Evolutionary conservation across 2,329 filamentous ascomycete species (phyloP).

Genomic region (Dactylella cylindrospora): DNA sequence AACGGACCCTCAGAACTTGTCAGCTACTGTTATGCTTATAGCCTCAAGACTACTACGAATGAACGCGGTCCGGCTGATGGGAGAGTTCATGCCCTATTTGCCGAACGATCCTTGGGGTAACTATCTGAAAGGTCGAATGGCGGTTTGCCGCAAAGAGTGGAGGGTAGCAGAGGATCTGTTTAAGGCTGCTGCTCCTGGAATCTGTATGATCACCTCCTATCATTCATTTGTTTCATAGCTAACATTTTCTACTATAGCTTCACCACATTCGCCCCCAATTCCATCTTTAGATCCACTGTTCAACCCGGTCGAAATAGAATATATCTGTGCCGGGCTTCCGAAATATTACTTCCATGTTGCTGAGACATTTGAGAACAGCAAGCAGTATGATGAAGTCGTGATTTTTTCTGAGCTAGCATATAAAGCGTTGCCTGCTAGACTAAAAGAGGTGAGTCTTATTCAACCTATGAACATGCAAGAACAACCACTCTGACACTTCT

Average conservation of each 20-base stretch:
- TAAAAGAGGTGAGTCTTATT: slow-evolving; percentile 27
- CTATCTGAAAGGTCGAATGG: slow-evolving; percentile 82
- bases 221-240: neutral
- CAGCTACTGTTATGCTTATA: slow-evolving; percentile 52
- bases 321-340: slow-evolving; percentile 70
- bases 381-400: slow-evolving; percentile 75
- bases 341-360: slow-evolving; percentile 87
- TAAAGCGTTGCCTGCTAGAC: slow-evolving; percentile 8
- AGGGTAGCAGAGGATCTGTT: slow-evolving; percentile 75
- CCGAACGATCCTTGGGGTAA: slow-evolving; percentile 62
- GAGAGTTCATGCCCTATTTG: slow-evolving; percentile 68
- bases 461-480: slow-evolving; percentile 50
- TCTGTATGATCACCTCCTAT: slow-evolving; percentile 63
- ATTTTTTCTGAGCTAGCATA: slow-evolving; percentile 60
- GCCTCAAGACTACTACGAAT: slow-evolving; percentile 54
- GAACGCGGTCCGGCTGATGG: slow-evolving; percentile 56
- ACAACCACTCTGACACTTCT: slow-evolving; percentile 8
- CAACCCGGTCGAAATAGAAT: slow-evolving; percentile 70
- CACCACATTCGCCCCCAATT: slow-evolving; percentile 53
- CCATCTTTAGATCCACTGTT: slow-evolving; percentile 61
- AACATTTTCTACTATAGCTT: slow-evolving; percentile 14
- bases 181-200: slow-evolving; percentile 75
- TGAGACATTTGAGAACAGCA: slow-evolving; percentile 74
- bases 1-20: slow-evolving; percentile 49
- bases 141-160: slow-evolving; percentile 64